Evolutionary conservation across 306 rosid genomes (phyloP), one percentile per base, ranked within the genome.

Genomic region (Fragaria ananassa): DNA sequence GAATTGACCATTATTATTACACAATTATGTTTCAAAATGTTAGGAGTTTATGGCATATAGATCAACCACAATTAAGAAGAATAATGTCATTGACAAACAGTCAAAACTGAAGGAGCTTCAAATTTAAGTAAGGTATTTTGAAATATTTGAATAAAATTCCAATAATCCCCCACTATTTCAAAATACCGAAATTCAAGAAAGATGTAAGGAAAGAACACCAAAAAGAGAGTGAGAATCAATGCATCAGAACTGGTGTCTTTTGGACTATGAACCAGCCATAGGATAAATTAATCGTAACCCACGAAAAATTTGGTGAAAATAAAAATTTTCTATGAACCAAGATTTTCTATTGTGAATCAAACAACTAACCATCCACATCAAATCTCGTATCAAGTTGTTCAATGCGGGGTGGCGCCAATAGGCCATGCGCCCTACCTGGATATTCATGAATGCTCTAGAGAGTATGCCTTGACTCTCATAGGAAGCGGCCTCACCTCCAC

Each of bases 141-240:
- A 50, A 50, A 50, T 50, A 50, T 5, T 50, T 1, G 13, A 17
- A 5, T 17, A 13, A 50, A 47, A 17, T 4, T 50, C 19, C n/a
- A 50, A 15, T n/a, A 35, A 63, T 62, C 44, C 44, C 68, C 68
- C 44, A 34, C 44, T 62, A 62, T 62, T 62, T 62, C 44, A 62
- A 62, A 62, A 31, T 62, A 62, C 68, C 2, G 5, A 50, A 50
- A 14, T 47, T 47, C n/a, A 17, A 50, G n/a, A 5, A 50, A 50
- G 15, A 12, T 17, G 2, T 0, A 50, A 15, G 8, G 15, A 31
- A 15, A 2, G 17, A 31, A 7, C 15, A 62, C n/a, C 42, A 12
- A 62, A 62, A 14, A 12, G 21, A 62, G 6, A 62, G 42, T 13
- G 68, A 62, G 21, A 62, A 62, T 14, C 7, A 34, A 31, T 5